Evolutionary conservation across 306 rosid species (phyloP).

Genomic region (Cicer judaicum): DNA sequence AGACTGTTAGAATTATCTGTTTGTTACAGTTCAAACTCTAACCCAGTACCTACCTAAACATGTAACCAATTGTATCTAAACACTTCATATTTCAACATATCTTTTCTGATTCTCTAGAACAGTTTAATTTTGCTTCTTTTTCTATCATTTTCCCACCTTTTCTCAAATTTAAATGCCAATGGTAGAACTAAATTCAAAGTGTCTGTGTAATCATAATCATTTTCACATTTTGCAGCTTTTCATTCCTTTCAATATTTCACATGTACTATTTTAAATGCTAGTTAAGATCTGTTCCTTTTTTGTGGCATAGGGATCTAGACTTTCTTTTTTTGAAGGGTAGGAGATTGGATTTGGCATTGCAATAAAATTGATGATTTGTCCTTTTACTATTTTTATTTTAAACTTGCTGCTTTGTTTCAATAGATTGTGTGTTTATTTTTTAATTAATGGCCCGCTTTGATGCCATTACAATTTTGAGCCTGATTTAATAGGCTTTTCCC

Average conservation of each 20-base stretch:
- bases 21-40: neutral
- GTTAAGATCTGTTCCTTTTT: neutral
- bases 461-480: constrained; percentile 16
- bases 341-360: neutral
- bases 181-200: neutral
- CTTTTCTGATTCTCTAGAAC: neutral
- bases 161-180: neutral
- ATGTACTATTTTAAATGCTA: constrained; percentile 14
- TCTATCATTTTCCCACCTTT: neutral
- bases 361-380: constrained; percentile 18
- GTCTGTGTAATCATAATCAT: neutral
- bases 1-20: neutral
- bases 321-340: no score
- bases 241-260: neutral
- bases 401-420: neutral
- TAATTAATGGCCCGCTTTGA: constrained; percentile 4
- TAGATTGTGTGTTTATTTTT: neutral
- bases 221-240: neutral
- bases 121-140: neutral
- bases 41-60: neutral
- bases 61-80: neutral
- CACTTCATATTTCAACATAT: neutral
- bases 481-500: constrained; percentile 37
- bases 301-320: neutral
- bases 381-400: neutral